phyloP scores from a whole-genome alignment of 2,329 filamentous ascomycete species.

The Diaporthe citriasiana region DNA sequence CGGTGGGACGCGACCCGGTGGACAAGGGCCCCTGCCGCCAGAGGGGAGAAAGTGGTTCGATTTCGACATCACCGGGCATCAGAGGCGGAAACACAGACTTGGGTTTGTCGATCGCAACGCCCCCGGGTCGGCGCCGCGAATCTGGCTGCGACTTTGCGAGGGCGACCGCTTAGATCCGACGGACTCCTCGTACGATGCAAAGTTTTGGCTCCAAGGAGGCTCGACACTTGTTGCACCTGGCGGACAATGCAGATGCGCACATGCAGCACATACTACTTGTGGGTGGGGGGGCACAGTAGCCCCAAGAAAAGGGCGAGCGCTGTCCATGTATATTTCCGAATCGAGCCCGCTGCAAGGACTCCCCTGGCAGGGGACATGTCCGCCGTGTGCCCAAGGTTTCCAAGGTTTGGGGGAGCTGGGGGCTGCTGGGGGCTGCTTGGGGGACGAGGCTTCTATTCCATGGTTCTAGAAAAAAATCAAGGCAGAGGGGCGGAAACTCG shows the following conservation, averaged over 20 bases:
- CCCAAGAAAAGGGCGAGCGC: slow-evolving; percentile 6
- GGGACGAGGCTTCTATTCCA: slow-evolving; percentile 19
- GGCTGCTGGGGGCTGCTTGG: slow-evolving; percentile 2
- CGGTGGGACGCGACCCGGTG: slow-evolving; percentile 8
- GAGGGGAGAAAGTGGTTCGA: slow-evolving; percentile 39
- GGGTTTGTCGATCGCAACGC: slow-evolving; percentile 38
- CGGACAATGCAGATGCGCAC: slow-evolving; percentile 16
- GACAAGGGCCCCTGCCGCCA: slow-evolving; percentile 34
- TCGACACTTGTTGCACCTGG: slow-evolving; percentile 1
- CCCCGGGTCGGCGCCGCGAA: slow-evolving; percentile 15
- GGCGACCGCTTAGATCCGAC: slow-evolving; percentile 7
- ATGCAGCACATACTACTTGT: neutral
- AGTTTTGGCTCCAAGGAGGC: slow-evolving; percentile 23
- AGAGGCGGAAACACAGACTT: slow-evolving; percentile 34
- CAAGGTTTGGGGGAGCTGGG: neutral
- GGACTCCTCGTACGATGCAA: slow-evolving; percentile 29
- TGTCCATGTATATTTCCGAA: slow-evolving; percentile 3
- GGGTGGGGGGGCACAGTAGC: neutral
- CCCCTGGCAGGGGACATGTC: slow-evolving; percentile 28
- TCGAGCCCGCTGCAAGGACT: slow-evolving; percentile 23
- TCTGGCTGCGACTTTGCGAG: slow-evolving; percentile 30
- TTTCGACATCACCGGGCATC: slow-evolving; percentile 38
- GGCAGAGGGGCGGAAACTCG: slow-evolving; percentile 32
- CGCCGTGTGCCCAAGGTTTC: slow-evolving; percentile 18
- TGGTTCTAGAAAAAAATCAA: slow-evolving; percentile 22